Evolutionary conservation across 169 alveolate species (phyloP).

Genomic region (Eimeria sp.): DNA sequence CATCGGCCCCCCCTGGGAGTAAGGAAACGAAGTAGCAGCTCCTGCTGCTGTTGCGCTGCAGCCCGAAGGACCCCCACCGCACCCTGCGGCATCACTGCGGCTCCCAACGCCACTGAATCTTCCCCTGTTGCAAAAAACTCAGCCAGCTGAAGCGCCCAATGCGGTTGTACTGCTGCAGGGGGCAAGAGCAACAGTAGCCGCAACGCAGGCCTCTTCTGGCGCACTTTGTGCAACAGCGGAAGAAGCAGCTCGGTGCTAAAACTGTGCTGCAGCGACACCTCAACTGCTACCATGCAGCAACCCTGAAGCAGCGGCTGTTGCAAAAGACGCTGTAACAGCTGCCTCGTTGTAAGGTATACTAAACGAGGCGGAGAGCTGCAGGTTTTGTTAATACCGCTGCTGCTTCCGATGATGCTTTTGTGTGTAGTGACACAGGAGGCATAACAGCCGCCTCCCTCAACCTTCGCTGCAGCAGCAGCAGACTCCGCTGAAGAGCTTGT

Average conservation of each 20-base stretch:
- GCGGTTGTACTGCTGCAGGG: conserved; percentile 38
- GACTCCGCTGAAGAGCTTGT: conserved; percentile 38
- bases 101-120: conserved; percentile 16
- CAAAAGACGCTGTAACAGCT: conserved; percentile 41
- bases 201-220: conserved; percentile 32
- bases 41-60: conserved; percentile 56
- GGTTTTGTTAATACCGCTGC: background rate
- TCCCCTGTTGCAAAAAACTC: conserved; percentile 26
- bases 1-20: conserved; percentile 33
- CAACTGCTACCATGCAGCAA: conserved; percentile 41
- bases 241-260: conserved; percentile 66
- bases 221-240: conserved; percentile 47
- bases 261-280: conserved; percentile 49
- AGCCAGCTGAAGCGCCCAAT: conserved; percentile 48
- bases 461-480: conserved; percentile 59
- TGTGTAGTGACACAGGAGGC: conserved; percentile 19
- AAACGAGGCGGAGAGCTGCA: conserved; percentile 27
- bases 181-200: conserved; percentile 34
- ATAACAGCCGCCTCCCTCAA: conserved; percentile 30
- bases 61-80: conserved; percentile 32
- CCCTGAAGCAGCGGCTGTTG: conserved; percentile 43
- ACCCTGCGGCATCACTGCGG: conserved; percentile 33
- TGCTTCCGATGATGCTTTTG: conserved; percentile 3
- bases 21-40: background rate
- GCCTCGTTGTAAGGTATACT: conserved; percentile 40